Conservation (phyloP, 2,329 filamentous ascomycete genomes). For the Diaporthe eres region DNA sequence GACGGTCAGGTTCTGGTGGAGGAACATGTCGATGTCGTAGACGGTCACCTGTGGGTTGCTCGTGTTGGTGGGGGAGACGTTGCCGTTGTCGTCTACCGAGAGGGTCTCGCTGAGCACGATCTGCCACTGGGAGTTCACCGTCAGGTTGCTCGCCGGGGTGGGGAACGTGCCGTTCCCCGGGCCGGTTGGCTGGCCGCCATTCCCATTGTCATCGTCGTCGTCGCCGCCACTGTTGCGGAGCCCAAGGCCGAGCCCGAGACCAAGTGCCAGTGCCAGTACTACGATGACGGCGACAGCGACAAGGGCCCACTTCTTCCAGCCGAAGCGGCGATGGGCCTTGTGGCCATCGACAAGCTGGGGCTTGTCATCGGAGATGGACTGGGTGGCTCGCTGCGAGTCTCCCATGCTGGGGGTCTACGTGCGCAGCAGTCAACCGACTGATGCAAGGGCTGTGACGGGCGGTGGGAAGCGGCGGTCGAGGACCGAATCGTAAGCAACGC, state of each 20-base stretch:
- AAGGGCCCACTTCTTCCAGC: conserved; percentile 36
- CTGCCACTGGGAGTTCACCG: conserved; percentile 69
- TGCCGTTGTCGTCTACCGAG: conserved; percentile 56
- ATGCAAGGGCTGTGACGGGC: background rate
- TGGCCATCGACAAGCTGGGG: conserved; percentile 29
- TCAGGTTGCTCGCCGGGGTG: conserved; percentile 26
- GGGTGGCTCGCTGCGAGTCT: conserved; percentile 9
- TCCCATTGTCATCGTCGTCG: conserved; percentile 32
- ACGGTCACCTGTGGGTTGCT: conserved; percentile 64
- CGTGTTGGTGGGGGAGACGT: conserved; percentile 56
- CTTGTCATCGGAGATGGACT: conserved; percentile 34
- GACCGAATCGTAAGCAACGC: background rate
- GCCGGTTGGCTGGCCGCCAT: conserved; percentile 19
- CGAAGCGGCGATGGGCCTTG: background rate
- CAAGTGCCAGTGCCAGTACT: conserved; percentile 64
- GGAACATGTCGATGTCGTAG: conserved; percentile 74
- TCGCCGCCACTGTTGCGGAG: conserved; percentile 48
- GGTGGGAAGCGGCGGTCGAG: background rate
- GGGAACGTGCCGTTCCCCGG: conserved; percentile 47
- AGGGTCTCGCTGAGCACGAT: conserved; percentile 68
- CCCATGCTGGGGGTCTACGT: conserved; percentile 9
- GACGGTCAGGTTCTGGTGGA: conserved; percentile 58
- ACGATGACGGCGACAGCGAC: conserved; percentile 42
- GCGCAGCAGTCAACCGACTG: background rate
- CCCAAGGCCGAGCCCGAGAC: conserved; percentile 69